A percentile compares a stretch with the other conserved stretches of the same genome.
phyloP scores from a whole-genome alignment of 148 eudicot genomes.

The Fallopia convolvulus region DNA sequence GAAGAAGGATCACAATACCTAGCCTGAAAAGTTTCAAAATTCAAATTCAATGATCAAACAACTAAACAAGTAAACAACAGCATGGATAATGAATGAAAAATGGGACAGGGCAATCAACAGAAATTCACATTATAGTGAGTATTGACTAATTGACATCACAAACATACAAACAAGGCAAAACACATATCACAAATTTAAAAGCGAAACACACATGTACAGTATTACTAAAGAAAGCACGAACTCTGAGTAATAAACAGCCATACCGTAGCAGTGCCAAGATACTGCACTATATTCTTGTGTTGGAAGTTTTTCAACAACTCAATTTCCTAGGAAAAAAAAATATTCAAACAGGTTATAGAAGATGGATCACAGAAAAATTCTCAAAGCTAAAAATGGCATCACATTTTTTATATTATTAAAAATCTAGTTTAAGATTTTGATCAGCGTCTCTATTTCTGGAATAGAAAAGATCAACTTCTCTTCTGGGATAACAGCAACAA shows the following conservation, averaged over 20 bases:
- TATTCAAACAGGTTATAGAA: neutral
- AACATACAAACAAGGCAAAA: neutral
- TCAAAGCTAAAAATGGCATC: neutral
- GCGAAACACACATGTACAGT: neutral
- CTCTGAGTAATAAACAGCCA: neutral
- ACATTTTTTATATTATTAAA: neutral
- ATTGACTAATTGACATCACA: too few species aligned
- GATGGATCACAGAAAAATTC: neutral
- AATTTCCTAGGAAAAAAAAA: conserved; percentile 47
- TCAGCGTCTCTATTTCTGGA: neutral
- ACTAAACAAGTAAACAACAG: neutral
- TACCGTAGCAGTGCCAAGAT: conserved; percentile 61
- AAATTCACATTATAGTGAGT: neutral
- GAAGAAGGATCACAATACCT: neutral
- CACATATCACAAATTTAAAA: neutral
- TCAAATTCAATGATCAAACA: neutral
- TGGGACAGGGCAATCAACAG: neutral
- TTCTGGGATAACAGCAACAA: neutral
- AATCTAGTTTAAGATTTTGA: neutral
- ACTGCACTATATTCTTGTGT: conserved; percentile 81
- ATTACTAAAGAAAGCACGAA: neutral
- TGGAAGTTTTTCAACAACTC: conserved; percentile 72
- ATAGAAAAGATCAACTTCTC: neutral
- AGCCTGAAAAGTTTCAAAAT: neutral
- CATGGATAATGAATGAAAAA: neutral